These are phyloP conservation scores for Paecilomyces niveus DNA, from an alignment of 2,329 filamentous ascomycete genomes.

Conservation along the genomic window DNA sequence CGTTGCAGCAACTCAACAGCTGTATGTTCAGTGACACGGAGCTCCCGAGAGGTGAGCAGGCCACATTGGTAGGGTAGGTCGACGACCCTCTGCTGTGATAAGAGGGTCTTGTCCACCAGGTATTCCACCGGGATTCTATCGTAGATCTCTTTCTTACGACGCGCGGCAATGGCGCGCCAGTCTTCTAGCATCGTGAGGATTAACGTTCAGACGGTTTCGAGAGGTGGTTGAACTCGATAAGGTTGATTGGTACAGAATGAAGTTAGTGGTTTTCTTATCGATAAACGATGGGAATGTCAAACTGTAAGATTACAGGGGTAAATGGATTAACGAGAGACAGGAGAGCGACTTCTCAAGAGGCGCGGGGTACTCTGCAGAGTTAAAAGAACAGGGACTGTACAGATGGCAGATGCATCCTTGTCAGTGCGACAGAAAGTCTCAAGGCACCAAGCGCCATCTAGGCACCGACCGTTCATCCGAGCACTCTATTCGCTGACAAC, in stretches of 20 bases:
- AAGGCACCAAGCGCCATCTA: neutral
- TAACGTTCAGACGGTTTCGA: neutral
- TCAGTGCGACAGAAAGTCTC: neutral
- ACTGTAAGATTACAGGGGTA: neutral
- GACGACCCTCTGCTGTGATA: neutral
- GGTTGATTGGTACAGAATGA: neutral
- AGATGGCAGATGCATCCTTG: neutral
- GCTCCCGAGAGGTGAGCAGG: constrained; percentile 3
- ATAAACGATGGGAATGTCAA: neutral
- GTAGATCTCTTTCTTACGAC: neutral
- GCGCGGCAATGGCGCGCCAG: neutral
- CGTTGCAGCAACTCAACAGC: constrained; percentile 3
- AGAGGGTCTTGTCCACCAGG: neutral
- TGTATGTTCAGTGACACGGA: constrained; percentile 3
- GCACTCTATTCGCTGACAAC: neutral
- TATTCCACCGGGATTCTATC: neutral
- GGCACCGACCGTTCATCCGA: neutral
- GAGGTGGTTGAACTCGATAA: neutral
- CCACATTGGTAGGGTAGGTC: neutral
- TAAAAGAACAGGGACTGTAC: neutral
- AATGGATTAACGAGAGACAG: neutral
- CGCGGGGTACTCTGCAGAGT: neutral
- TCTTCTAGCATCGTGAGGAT: neutral
- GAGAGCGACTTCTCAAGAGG: neutral
- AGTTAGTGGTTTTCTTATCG: neutral